A percentile compares a stretch with the other conserved stretches of the same genome.
These are phyloP conservation scores for Aspergillus haitiensis DNA, from an alignment of 495 filamentous ascomycete species.

Conservation along the genomic window DNA sequence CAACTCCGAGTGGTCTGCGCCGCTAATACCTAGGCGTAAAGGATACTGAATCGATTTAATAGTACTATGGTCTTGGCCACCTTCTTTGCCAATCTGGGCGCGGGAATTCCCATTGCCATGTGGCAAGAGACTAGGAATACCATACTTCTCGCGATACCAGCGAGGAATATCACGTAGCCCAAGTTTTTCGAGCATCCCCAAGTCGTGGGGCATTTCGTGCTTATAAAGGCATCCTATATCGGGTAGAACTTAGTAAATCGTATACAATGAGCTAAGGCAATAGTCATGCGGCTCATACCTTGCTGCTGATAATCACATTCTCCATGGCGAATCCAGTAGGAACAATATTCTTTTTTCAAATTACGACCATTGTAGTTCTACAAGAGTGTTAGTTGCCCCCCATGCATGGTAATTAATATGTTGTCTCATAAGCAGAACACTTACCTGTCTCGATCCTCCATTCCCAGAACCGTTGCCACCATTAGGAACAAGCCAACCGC, in stretches of 20 bases:
- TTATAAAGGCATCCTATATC: conserved; percentile 69
- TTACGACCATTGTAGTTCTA: conserved; percentile 18
- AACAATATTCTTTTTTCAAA: conserved; percentile 73
- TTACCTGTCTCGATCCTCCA: conserved; percentile 25
- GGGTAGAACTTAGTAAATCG: neutral
- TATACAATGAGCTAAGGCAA: neutral
- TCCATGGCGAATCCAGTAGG: conserved; percentile 81
- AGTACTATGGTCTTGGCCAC: conserved; percentile 19
- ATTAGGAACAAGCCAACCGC: conserved; percentile 23
- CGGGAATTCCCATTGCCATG: conserved; percentile 23
- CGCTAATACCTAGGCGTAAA: conserved; percentile 19
- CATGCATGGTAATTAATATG: neutral
- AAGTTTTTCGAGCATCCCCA: conserved; percentile 56
- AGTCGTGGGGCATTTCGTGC: conserved; percentile 78
- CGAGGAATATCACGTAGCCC: conserved; percentile 58
- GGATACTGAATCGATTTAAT: conserved; percentile 28
- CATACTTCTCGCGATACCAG: conserved; percentile 56
- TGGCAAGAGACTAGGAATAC: conserved; percentile 33
- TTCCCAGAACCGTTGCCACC: conserved; percentile 10
- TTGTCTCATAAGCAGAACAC: conserved; percentile 4
- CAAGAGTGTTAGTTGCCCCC: conserved; percentile 12
- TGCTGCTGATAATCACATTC: conserved; percentile 82
- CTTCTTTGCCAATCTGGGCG: conserved; percentile 22
- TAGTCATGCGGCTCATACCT: conserved; percentile 34
- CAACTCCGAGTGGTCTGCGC: conserved; percentile 14